phyloP scores from a whole-genome alignment of 345 rosid species.

The Murraya koenigii region DNA sequence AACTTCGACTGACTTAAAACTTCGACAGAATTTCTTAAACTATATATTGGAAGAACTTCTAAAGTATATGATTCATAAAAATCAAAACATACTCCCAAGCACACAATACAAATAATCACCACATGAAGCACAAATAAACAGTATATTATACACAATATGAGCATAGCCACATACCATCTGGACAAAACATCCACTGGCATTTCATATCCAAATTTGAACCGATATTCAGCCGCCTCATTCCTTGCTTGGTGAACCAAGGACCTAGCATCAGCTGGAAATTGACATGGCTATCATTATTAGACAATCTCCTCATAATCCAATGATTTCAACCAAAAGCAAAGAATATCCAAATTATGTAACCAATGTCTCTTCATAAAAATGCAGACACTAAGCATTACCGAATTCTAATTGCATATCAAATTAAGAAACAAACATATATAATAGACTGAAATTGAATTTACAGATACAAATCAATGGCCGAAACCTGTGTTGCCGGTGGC shows the following conservation, averaged over 20 bases:
- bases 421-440: neutral
- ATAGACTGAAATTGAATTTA: neutral
- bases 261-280: conserved; percentile 88
- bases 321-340: conserved; percentile 1
- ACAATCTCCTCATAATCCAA: neutral
- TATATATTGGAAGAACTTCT: neutral
- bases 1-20: neutral
- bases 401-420: neutral
- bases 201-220: conserved; percentile 90
- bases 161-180: conserved; percentile 40
- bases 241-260: conserved; percentile 97
- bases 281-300: neutral
- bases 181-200: conserved; percentile 94
- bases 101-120: neutral
- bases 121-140: neutral
- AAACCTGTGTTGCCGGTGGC: conserved; percentile 97
- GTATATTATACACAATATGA: neutral
- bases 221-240: conserved; percentile 97
- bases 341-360: neutral
- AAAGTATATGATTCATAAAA: neutral
- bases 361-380: neutral
- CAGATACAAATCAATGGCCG: neutral
- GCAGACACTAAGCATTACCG: neutral
- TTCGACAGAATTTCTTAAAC: conserved; percentile 11
- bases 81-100: neutral